Percentiles rank a stretch among this genome's conserved stretches.
phyloP scores from a whole-genome alignment of 805 yeast species.

The Metschnikowia sp. region DNA sequence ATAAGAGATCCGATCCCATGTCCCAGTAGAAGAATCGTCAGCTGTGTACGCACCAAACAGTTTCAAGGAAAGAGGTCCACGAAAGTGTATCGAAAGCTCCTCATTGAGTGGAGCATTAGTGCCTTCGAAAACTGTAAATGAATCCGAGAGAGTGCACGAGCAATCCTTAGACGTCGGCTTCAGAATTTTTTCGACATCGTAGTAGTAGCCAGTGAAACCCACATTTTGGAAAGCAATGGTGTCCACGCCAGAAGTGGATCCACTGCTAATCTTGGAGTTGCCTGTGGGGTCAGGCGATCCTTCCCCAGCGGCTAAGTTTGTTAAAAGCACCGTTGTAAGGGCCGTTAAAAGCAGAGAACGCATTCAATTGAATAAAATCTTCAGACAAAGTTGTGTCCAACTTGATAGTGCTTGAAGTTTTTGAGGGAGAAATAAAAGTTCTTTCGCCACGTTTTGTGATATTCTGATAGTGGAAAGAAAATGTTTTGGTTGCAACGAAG shows the following conservation, averaged over 20 bases:
- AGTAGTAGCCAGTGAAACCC: slow-evolving; percentile 54
- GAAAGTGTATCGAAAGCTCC: slow-evolving; percentile 71
- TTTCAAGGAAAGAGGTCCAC: slow-evolving; percentile 66
- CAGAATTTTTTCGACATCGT: slow-evolving; percentile 43
- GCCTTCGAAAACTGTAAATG: slow-evolving; percentile 49
- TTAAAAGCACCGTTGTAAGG: slow-evolving; percentile 2
- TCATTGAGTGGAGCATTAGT: slow-evolving; percentile 62
- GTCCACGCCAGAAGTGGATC: slow-evolving; percentile 16
- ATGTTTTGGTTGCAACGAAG: no score
- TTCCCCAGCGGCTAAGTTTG: slow-evolving; percentile 3
- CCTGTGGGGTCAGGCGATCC: slow-evolving; percentile 1
- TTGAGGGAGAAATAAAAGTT: no score
- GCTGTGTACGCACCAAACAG: slow-evolving; percentile 63
- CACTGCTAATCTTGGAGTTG: not conserved
- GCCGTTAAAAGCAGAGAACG: not conserved
- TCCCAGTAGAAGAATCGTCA: slow-evolving; percentile 32
- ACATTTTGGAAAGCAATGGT: slow-evolving; percentile 50
- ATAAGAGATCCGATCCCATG: slow-evolving; percentile 60
- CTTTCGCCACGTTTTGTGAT: no score
- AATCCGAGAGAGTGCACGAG: slow-evolving; percentile 39
- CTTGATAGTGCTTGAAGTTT: no score
- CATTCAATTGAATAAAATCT: no score
- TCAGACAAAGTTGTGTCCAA: no score
- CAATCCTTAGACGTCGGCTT: slow-evolving; percentile 44
- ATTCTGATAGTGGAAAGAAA: no score